These are phyloP conservation scores for Carex myosuroides DNA, from an alignment of 176 grass and related monocot species.

Conservation along the genomic window DNA sequence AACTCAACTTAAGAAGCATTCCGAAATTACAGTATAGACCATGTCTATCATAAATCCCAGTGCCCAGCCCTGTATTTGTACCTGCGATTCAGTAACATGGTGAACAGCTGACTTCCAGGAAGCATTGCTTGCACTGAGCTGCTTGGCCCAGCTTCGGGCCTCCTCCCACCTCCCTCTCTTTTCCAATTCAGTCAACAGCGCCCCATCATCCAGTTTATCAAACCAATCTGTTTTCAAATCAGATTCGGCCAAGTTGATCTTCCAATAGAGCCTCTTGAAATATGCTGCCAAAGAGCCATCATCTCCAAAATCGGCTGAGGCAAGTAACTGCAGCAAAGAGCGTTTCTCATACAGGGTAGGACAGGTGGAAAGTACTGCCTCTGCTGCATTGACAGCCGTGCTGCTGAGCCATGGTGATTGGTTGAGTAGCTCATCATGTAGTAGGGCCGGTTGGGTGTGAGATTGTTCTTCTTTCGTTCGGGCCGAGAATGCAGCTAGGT, in stretches of 20 bases:
- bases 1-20: not conserved
- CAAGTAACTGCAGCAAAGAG: constrained; percentile 72
- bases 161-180: constrained; percentile 77
- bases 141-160: constrained; percentile 85
- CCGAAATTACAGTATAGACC: not conserved
- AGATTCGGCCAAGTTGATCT: constrained; percentile 73
- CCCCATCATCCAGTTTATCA: constrained; percentile 73
- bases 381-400: constrained; percentile 89
- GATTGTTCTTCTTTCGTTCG: constrained; percentile 74
- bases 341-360: constrained; percentile 86
- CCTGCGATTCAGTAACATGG: constrained; percentile 97
- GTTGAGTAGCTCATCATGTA: constrained; percentile 50
- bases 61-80: constrained; percentile 23
- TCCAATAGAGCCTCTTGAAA: constrained; percentile 79
- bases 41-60: not conserved
- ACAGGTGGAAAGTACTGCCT: constrained; percentile 72
- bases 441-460: constrained; percentile 31
- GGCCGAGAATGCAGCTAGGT: constrained; percentile 71
- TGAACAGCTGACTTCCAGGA: constrained; percentile 77
- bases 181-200: constrained; percentile 65
- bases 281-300: constrained; percentile 71
- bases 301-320: constrained; percentile 84
- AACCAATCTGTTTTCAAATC: constrained; percentile 63
- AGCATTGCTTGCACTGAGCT: constrained; percentile 61
- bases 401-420: constrained; percentile 51